Base-by-base conservation (phyloP, 2,329 filamentous ascomycete species). In the Sarocladiaceae sp. region DNA sequence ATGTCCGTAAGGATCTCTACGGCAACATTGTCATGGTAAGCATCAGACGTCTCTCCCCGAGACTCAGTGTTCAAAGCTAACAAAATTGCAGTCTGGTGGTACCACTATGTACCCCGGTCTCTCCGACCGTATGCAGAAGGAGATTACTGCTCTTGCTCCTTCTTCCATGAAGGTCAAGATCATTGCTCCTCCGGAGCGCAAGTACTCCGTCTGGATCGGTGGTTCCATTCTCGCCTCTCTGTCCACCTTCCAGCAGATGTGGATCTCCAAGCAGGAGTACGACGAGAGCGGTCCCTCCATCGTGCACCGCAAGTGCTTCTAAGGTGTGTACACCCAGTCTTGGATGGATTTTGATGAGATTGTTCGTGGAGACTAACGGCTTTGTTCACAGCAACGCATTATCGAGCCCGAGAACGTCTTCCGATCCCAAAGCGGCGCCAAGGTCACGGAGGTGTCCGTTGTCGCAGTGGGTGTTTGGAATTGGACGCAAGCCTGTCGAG, bases 121-220 rank as follows among this genome's bases (percentile, higher is more conserved):
- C 74, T 95, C 90, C 72, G 93, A 98, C 81, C 93, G 93, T 83
- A 97, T 98, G 93, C 93, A 98, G 78, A 97, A 98, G 88, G 93
- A 98, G 82, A 97, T 98, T 72, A 97, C 90, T 70, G 86, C 90
- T 69, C 87, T 98, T 75, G 93, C 93, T 69, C 93, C 93, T 66
- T 97, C 93, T 57, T 96, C 90, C 66, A 97, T 98, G 93, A 97
- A 97, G 88, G 91, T 98, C 83, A 97, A 97, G 88, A 97, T 98
- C 77, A 97, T 98, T 70, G 93, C 93, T 77, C 93, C 93, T 62
- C 93, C 93, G 59, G 93, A 98, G 87, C 88, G 93, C 76, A 98
- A 98, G 83, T 98, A 98, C 88, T 97, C 93, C 55, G 93, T 98
- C 81, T 98, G 93, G 93, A 98, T 98, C 72, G 93, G 93, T 93